Base-by-base conservation (phyloP, 306 rosid species). In the Pterocarpus santalinus region DNA sequence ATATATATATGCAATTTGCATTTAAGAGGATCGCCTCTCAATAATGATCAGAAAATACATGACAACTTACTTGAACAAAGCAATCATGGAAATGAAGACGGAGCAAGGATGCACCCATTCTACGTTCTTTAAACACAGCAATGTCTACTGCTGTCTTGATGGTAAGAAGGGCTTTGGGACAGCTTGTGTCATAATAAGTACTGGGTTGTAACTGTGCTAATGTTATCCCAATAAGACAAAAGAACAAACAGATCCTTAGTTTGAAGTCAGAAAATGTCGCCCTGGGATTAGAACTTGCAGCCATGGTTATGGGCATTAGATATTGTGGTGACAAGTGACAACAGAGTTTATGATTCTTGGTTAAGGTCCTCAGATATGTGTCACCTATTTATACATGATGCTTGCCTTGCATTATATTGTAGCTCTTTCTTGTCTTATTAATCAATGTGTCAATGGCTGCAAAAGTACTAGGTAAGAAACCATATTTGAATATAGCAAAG, bases 11-110 rank as follows among this genome's bases (percentile, higher is more conserved):
- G 28, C 28, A 1, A 22, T 22, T 22, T 22, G 28, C 28, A 22
- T 22, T 22, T 22, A 22, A 22, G 28, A 22, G 28, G 28, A 22
- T 22, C 28, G 0, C 28, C 28, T 1, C 28, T 22, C 28, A 22
- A 38, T 38, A 38, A 38, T 38, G 35, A 62, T 44, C 5, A 1
- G 10, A 44, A 22, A 57, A 22, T 22, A 1, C 0, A 22, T 8
- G 34, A 55, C 0, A 64, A 84, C 89, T 85, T 81, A 80, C 93
- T 57, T 85, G 81, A 32, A 90, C 91, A 81, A 90, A 90, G 78
- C 93, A 90, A 53, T 90, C 93, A 52, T 81, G 86, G 57, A 90
- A 90, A 65, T 90, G 91, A 53, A 87, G 88, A 55, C 91, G 85
- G 14, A 90, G 86, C 69, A 87, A 63, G 52, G 88, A 86, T 2